Conservation (phyloP, 306 rosid genomes). For the Luffa aegyptiaca region DNA sequence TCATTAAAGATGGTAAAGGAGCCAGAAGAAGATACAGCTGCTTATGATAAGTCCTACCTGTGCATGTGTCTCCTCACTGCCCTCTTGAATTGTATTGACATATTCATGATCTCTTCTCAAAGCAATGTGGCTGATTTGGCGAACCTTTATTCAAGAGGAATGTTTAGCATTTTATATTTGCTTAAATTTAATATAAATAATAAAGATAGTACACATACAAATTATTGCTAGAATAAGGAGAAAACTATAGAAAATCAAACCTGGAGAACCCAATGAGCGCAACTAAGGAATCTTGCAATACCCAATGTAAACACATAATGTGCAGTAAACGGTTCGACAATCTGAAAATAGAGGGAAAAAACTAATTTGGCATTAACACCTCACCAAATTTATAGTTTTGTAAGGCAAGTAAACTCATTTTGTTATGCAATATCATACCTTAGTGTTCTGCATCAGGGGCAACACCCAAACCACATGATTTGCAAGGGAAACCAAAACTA, state of each 20-base stretch:
- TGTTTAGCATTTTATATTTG: neutral
- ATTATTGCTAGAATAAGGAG: neutral
- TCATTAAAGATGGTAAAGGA: neutral
- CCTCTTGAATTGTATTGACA: slow-evolving; percentile 76
- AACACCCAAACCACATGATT: slow-evolving; percentile 22
- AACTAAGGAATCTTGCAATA: slow-evolving; percentile 86
- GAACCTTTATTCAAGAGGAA: slow-evolving; percentile 55
- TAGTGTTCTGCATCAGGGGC: slow-evolving; percentile 95
- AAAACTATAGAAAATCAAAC: slow-evolving; percentile 27
- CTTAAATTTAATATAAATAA: neutral
- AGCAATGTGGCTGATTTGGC: slow-evolving; percentile 84
- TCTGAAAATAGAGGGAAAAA: slow-evolving; percentile 68
- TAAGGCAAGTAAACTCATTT: neutral
- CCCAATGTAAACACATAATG: slow-evolving; percentile 92
- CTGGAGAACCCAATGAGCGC: slow-evolving; percentile 99
- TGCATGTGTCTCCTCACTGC: slow-evolving; percentile 84
- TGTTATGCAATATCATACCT: slow-evolving; percentile 29
- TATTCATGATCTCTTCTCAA: slow-evolving; percentile 84
- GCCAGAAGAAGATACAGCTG: neutral
- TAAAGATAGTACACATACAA: neutral
- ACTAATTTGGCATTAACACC: slow-evolving; percentile 1
- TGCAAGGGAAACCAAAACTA: neutral
- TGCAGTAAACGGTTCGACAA: slow-evolving; percentile 95
- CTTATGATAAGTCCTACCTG: slow-evolving; percentile 33
- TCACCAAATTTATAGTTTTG: neutral